These are phyloP conservation scores for Solanum chmielewskii DNA, from an alignment of 257 asterid species.

Conservation along the genomic window DNA sequence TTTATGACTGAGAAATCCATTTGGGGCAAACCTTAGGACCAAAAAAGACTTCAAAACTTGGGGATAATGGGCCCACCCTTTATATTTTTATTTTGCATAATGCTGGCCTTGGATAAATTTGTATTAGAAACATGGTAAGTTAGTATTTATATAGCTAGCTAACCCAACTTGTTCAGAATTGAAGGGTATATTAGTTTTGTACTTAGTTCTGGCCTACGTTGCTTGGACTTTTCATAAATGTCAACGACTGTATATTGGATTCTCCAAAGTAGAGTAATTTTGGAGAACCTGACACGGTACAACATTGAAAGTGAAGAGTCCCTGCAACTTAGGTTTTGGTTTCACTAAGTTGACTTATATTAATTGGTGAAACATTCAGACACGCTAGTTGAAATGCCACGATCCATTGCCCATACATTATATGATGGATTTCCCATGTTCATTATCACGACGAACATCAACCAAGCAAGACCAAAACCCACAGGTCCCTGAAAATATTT, in stretches of 20 bases:
- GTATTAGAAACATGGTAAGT: background rate
- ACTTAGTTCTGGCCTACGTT: background rate
- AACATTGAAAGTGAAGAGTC: background rate
- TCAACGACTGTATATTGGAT: background rate
- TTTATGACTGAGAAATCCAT: background rate
- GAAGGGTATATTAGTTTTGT: background rate
- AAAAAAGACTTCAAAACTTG: background rate
- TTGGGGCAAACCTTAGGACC: background rate
- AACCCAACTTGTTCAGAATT: background rate
- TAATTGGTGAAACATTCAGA: background rate
- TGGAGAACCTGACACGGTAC: background rate
- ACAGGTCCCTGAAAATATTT: background rate
- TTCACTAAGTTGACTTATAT: background rate
- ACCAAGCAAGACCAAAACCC: background rate
- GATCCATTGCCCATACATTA: background rate
- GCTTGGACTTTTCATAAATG: background rate
- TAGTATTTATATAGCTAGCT: background rate
- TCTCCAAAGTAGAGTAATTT: background rate
- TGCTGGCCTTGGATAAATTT: background rate
- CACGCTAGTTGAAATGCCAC: background rate
- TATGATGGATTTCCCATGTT: background rate
- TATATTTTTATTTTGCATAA: background rate
- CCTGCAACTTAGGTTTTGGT: background rate
- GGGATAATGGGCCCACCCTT: background rate
- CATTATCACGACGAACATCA: background rate